phyloP scores from a whole-genome alignment of 345 rosid species.

The Tarenaya hassleriana region DNA sequence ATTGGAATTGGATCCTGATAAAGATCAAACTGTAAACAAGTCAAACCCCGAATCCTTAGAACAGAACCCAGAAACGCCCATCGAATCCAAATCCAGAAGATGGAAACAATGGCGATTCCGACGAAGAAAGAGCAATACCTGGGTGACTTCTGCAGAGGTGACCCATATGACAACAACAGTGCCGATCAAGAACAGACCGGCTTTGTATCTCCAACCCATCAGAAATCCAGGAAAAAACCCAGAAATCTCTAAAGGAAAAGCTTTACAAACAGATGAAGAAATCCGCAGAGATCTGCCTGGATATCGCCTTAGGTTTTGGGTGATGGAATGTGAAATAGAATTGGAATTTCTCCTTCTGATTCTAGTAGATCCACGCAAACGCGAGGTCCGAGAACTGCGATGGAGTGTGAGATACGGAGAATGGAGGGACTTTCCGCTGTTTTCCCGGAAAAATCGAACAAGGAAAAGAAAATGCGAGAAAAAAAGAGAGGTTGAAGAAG shows the following conservation, averaged over 20 bases:
- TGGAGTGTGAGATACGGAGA: slow-evolving; percentile 23
- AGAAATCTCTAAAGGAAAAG: slow-evolving; percentile 7
- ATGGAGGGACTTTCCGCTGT: slow-evolving; percentile 10
- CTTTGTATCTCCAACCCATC: slow-evolving; percentile 84
- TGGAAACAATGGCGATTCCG: background rate
- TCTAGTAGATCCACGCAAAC: background rate
- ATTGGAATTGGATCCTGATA: slow-evolving; percentile 11
- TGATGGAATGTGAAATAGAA: slow-evolving; percentile 8
- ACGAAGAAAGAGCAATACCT: slow-evolving; percentile 35
- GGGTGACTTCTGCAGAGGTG: slow-evolving; percentile 85
- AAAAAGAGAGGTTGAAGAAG: no score
- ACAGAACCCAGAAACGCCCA: background rate
- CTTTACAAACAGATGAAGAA: background rate
- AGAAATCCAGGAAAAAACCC: slow-evolving; percentile 12
- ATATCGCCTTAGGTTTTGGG: no score
- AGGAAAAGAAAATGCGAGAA: background rate
- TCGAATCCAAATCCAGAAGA: background rate
- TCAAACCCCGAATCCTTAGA: slow-evolving; percentile 2
- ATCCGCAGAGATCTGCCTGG: slow-evolving; percentile 22
- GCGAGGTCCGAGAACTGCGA: slow-evolving; percentile 5
- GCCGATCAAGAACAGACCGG: slow-evolving; percentile 78
- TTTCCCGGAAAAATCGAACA: slow-evolving; percentile 15
- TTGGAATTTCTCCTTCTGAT: background rate
- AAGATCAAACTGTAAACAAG: background rate
- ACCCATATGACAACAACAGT: slow-evolving; percentile 95